A percentile compares a stretch with the other conserved stretches of the same genome.
Evolutionary conservation across 1,139 yeast species (phyloP).

Genomic region (Yamadazyma diddensiae): DNA sequence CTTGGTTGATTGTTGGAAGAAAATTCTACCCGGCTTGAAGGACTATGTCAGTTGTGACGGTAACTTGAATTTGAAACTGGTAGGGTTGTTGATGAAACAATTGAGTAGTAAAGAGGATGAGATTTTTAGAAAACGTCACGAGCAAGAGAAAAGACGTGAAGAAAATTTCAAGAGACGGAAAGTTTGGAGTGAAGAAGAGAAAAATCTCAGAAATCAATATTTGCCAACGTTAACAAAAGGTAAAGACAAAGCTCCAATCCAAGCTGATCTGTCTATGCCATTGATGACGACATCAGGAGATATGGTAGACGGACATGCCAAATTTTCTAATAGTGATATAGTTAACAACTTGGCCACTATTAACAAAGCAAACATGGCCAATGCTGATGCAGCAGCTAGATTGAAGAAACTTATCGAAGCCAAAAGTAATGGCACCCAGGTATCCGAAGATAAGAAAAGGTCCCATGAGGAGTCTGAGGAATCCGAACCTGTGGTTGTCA

Average conservation of each 20-base stretch:
- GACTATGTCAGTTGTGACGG: constrained; percentile 93
- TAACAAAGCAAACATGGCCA: constrained; percentile 75
- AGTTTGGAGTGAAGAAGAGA: constrained; percentile 40
- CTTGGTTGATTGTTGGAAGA: constrained; percentile 80
- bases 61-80: constrained; percentile 66
- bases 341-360: constrained; percentile 64
- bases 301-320: constrained; percentile 59
- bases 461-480: constrained; percentile 13
- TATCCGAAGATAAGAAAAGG: constrained; percentile 10
- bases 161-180: constrained; percentile 63
- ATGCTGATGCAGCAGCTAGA: constrained; percentile 66
- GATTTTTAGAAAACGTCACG: constrained; percentile 70
- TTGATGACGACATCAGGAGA: constrained; percentile 70
- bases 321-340: constrained; percentile 68
- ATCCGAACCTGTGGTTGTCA: constrained; percentile 23
- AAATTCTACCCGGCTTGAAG: constrained; percentile 58
- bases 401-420: constrained; percentile 47
- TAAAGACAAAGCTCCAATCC: constrained; percentile 72
- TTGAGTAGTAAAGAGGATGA: constrained; percentile 75
- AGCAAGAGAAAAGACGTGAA: constrained; percentile 63
- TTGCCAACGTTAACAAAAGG: constrained; percentile 51
- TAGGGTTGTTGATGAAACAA: constrained; percentile 63
- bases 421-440: constrained; percentile 14
- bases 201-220: constrained; percentile 31
- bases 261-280: constrained; percentile 73